A percentile compares a stretch with the other conserved stretches of the same genome.
Conservation (phyloP, 371 early-diverging fungal genomes). For the Aphelidium insulamus region DNA sequence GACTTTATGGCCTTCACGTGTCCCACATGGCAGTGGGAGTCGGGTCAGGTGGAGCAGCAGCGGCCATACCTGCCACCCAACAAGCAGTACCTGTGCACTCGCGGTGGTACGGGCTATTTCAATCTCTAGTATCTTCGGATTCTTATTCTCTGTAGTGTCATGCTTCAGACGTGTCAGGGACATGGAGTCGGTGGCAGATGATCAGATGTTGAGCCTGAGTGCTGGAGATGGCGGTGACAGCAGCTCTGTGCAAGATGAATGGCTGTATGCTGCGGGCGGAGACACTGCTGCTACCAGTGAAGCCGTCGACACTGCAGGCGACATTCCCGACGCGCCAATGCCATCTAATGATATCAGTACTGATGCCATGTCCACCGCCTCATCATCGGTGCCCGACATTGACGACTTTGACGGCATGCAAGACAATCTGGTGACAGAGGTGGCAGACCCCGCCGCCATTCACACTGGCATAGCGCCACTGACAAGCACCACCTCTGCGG, state of each 20-base stretch:
- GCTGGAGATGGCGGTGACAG: slow-evolving; percentile 25
- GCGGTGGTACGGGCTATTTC: slow-evolving; percentile 43
- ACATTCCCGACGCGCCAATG: too few species aligned
- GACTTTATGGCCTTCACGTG: slow-evolving; percentile 93
- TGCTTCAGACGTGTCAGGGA: slow-evolving; percentile 72
- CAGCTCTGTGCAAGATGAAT: too few species aligned
- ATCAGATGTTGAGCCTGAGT: slow-evolving; percentile 23
- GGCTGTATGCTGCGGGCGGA: not conserved
- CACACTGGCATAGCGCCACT: slow-evolving; percentile 5
- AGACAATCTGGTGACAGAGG: slow-evolving; percentile 38
- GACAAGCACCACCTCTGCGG: too few species aligned
- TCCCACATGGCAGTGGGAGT: slow-evolving; percentile 91
- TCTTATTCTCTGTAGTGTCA: slow-evolving; percentile 30
- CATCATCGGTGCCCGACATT: too few species aligned
- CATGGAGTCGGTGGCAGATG: slow-evolving; percentile 51
- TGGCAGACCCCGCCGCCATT: slow-evolving; percentile 35
- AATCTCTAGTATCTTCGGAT: not conserved
- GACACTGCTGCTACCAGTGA: slow-evolving; percentile 3
- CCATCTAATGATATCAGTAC: too few species aligned
- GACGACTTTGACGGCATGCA: slow-evolving; percentile 90
- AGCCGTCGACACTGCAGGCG: slow-evolving; percentile 15
- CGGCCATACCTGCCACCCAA: slow-evolving; percentile 75
- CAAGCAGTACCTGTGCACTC: slow-evolving; percentile 85
- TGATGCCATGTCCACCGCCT: too few species aligned
- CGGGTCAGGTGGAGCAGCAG: slow-evolving; percentile 52